phyloP scores from a whole-genome alignment of 106 monocot species.

The Acanthochlamys bracteata region DNA sequence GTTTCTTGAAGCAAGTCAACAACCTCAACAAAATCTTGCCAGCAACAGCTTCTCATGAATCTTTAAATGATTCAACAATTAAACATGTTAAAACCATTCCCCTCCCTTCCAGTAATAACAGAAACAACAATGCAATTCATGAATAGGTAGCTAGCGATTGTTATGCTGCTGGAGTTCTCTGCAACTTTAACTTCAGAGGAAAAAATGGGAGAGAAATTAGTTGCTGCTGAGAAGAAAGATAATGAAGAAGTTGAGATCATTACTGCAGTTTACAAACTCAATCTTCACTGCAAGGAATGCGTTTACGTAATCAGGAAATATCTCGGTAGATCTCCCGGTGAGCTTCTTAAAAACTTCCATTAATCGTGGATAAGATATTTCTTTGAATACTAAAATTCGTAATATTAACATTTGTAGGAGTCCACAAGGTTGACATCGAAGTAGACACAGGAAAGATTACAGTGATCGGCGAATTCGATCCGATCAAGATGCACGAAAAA shows the following conservation, averaged over 20 bases:
- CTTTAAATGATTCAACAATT: no score
- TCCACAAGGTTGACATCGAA: constrained; percentile 58
- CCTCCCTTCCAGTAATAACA: no score
- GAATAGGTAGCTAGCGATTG: no score
- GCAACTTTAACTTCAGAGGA: no score
- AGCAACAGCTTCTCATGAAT: no score
- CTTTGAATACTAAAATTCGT: background rate
- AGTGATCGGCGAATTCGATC: constrained; percentile 55
- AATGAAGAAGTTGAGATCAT: constrained; percentile 36
- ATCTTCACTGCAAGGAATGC: constrained; percentile 67
- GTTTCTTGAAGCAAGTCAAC: no score
- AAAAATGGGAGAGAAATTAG: constrained; percentile 25
- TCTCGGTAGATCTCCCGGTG: constrained; percentile 31
- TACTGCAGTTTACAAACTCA: constrained; percentile 62
- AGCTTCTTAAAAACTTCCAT: background rate
- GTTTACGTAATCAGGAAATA: constrained; percentile 33
- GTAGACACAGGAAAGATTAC: constrained; percentile 42
- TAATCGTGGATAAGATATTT: background rate
- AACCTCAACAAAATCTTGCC: no score
- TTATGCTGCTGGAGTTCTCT: no score
- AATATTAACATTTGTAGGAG: constrained; percentile 24
- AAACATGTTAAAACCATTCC: no score
- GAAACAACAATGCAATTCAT: no score
- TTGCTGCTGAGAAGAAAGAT: constrained; percentile 11
- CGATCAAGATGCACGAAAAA: constrained; percentile 37